Conservation (phyloP, 805 yeast genomes). For the Lipomyces yamadae region DNA sequence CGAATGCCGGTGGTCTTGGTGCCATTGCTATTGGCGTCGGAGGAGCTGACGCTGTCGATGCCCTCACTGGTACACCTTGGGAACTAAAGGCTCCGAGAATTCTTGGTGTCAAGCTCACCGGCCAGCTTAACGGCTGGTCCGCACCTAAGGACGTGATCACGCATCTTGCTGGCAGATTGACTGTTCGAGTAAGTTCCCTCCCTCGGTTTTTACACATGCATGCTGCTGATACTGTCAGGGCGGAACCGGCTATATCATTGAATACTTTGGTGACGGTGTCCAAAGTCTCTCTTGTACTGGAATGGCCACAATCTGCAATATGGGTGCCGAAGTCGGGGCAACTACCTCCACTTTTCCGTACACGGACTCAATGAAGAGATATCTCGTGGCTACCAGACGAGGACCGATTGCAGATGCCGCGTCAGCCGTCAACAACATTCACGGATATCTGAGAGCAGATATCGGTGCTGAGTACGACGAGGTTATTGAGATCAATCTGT, state of each 20-base stretch:
- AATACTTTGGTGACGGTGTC: slow-evolving; percentile 95
- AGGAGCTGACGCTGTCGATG: slow-evolving; percentile 99
- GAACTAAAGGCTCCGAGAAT: slow-evolving; percentile 97
- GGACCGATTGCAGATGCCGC: slow-evolving; percentile 84
- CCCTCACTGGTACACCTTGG: slow-evolving; percentile 93
- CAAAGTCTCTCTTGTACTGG: slow-evolving; percentile 93
- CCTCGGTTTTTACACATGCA: background rate
- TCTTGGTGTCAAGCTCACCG: slow-evolving; percentile 92
- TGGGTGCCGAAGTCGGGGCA: slow-evolving; percentile 99
- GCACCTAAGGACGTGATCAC: slow-evolving; percentile 96
- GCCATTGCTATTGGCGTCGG: slow-evolving; percentile 98
- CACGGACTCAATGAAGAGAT: slow-evolving; percentile 86
- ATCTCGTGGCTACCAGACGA: slow-evolving; percentile 86
- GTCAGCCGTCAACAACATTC: slow-evolving; percentile 57
- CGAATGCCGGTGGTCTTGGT: slow-evolving; percentile 98
- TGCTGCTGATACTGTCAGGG: slow-evolving; percentile 52
- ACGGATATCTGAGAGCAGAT: slow-evolving; percentile 79
- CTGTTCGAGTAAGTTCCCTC: slow-evolving; percentile 61
- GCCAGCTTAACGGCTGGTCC: slow-evolving; percentile 91
- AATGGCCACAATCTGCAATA: slow-evolving; percentile 98
- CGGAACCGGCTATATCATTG: slow-evolving; percentile 96
- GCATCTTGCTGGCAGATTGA: slow-evolving; percentile 88
- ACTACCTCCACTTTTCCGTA: slow-evolving; percentile 97
- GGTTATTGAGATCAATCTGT: slow-evolving; percentile 85
- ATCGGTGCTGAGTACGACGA: slow-evolving; percentile 93